Evolutionary conservation across 129 eudicot species (phyloP), one percentile per base, ranked within the genome.

Genomic region (Scalesia atractyloides): DNA sequence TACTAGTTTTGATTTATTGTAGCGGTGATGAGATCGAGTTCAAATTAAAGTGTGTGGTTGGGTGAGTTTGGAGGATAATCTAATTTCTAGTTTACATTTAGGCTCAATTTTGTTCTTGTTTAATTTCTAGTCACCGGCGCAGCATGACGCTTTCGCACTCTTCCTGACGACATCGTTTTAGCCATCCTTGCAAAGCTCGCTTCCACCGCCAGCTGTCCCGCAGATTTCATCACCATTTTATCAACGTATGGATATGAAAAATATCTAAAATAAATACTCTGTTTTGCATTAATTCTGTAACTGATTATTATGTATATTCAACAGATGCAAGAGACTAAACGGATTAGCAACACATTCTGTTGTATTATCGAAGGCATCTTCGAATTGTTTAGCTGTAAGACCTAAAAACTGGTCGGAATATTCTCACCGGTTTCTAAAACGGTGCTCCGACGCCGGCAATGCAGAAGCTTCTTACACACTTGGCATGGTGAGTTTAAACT

Each of bases 391-490:
- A 16, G 84, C 86, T 1, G 75, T 88, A 0, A 84, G 79, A 66
- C 86, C 97, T 13, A 70, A 76, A 13, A 86, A 73, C 2, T 91
- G 97, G 97, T 82, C 87, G 26, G 96, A 88, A n/a, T 84, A 92
- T 0, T 79, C 89, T 86, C 96, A 91, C 81, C 79, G 82, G 9
- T 91, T 91, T 65, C 77, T 91, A 5, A 86, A 88, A 53, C 80
- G 72, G 18, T 86, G 91, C 47, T 86, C 96, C 15, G 93, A 88
- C 48, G 71, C 96, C 72, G 97, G 97, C 66, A 91, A 84, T 69
- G 89, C 74, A 22, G 97, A 91, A 78, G 97, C 97, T 52, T 91
- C 83, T 39, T 91, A 79, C 80, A 88, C 86, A 68, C 87, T 91
- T 1, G 97, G 97, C 89, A 91, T 91, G 97, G 97, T 91, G 18